These are phyloP conservation scores for Tulasnella calospora DNA, from an alignment of 768 basidiomycete genomes.

Conservation along the genomic window DNA sequence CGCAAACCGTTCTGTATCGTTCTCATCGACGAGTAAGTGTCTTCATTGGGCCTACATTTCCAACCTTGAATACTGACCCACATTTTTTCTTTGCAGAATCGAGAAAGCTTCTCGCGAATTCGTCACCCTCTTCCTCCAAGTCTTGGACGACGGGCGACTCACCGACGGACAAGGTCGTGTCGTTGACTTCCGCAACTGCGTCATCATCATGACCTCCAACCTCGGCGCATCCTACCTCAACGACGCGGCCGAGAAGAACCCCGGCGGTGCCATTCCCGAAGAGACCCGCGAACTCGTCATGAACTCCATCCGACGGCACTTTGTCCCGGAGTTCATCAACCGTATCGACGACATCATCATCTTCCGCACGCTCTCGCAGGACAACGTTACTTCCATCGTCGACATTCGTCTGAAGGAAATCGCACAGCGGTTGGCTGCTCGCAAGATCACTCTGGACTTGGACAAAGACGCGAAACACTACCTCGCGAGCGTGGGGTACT, in stretches of 20 bases:
- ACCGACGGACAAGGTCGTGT: conserved; percentile 91
- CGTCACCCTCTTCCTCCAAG: conserved; percentile 69
- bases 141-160: conserved; percentile 85
- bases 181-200: conserved; percentile 58
- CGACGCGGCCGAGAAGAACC: conserved; percentile 54
- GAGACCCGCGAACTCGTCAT: conserved; percentile 65
- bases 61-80: conserved; percentile 31
- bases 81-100: conserved; percentile 41
- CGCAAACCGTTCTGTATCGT: conserved; percentile 86
- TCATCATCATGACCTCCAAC: conserved; percentile 94
- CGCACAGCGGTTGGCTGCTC: conserved; percentile 67
- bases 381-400: conserved; percentile 78
- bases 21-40: conserved; percentile 59
- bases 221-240: conserved; percentile 73
- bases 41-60: conserved; percentile 24
- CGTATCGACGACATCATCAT: conserved; percentile 75
- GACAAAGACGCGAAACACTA: conserved; percentile 72
- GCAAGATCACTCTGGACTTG: conserved; percentile 75
- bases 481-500: conserved; percentile 71
- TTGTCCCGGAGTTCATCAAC: conserved; percentile 91
- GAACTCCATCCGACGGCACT: conserved; percentile 73
- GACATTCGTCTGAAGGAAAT: conserved; percentile 83
- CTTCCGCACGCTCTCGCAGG: conserved; percentile 62
- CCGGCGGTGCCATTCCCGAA: conserved; percentile 53
- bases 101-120: conserved; percentile 84